Evolutionary conservation across 768 basidiomycete genomes (phyloP).

Genomic region (Austroboletus eburneus): DNA sequence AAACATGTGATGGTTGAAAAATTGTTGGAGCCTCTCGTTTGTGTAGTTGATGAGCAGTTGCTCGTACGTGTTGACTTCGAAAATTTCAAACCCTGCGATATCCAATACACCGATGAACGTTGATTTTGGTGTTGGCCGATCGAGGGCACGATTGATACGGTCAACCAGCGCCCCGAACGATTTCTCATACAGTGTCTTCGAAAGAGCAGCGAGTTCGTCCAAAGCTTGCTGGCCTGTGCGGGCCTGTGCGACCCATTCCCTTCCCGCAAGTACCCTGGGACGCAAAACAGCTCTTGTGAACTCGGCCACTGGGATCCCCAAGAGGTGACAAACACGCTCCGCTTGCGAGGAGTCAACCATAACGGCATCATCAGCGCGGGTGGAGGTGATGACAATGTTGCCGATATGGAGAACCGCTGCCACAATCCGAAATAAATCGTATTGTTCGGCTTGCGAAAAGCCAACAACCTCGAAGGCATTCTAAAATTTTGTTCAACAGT

Average conservation of each 20-base stretch:
- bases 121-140: slow-evolving; percentile 86
- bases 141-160: slow-evolving; percentile 89
- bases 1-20: slow-evolving; percentile 99
- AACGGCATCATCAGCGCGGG: slow-evolving; percentile 72
- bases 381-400: slow-evolving; percentile 80
- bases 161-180: slow-evolving; percentile 93
- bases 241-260: slow-evolving; percentile 96
- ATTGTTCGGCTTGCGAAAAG: slow-evolving; percentile 77
- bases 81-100: slow-evolving; percentile 99
- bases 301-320: slow-evolving; percentile 83
- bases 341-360: slow-evolving; percentile 83
- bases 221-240: slow-evolving; percentile 87
- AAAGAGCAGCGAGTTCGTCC: slow-evolving; percentile 86
- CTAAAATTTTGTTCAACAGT: slow-evolving; percentile 34
- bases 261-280: slow-evolving; percentile 87
- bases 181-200: slow-evolving; percentile 97
- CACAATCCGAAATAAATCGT: slow-evolving; percentile 90
- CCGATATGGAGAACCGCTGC: slow-evolving; percentile 95
- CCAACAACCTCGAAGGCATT: slow-evolving; percentile 86
- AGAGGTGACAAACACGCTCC: slow-evolving; percentile 83
- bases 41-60: slow-evolving; percentile 98
- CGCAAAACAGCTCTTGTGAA: slow-evolving; percentile 86
- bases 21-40: slow-evolving; percentile 97
- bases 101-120: slow-evolving; percentile 98
- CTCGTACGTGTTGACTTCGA: slow-evolving; percentile 91